These are phyloP conservation scores for Boletus rubroflammeus DNA, from an alignment of 768 basidiomycete genomes.

Conservation along the genomic window DNA sequence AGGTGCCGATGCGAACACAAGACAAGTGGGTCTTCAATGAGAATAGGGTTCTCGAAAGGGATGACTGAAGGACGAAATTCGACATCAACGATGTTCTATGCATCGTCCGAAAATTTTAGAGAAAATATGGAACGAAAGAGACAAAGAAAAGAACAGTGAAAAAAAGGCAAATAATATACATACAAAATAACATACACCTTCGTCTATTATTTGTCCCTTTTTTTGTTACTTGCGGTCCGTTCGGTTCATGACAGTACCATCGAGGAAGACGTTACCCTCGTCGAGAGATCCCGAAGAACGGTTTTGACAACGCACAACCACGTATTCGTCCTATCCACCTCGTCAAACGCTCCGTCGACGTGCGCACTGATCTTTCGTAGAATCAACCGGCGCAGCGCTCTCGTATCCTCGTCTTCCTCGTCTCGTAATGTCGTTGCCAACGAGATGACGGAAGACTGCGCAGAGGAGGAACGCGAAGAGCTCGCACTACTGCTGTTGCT, in stretches of 20 bases:
- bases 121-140: conserved; percentile 9
- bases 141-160: not conserved
- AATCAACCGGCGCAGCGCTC: conserved; percentile 58
- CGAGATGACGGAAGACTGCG: conserved; percentile 41
- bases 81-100: not conserved
- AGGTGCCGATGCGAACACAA: conserved; percentile 5
- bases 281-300: conserved; percentile 53
- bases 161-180: conserved; percentile 25
- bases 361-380: conserved; percentile 62
- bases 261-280: conserved; percentile 6
- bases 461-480: conserved; percentile 25
- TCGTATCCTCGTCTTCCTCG: conserved; percentile 61
- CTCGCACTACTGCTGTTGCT: conserved; percentile 7
- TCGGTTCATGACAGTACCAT: conserved; percentile 10
- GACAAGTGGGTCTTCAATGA: not conserved
- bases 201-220: not conserved
- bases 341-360: conserved; percentile 53
- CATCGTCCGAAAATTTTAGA: not conserved
- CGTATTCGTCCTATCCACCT: conserved; percentile 53
- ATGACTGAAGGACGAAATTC: conserved; percentile 6
- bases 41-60: not conserved
- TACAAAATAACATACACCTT: conserved; percentile 33
- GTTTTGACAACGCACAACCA: conserved; percentile 68
- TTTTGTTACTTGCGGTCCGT: conserved; percentile 1
- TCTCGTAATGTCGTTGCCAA: conserved; percentile 48